Base-by-base conservation (phyloP, 352 stramenopile species). In the Pythium guiyangense region DNA sequence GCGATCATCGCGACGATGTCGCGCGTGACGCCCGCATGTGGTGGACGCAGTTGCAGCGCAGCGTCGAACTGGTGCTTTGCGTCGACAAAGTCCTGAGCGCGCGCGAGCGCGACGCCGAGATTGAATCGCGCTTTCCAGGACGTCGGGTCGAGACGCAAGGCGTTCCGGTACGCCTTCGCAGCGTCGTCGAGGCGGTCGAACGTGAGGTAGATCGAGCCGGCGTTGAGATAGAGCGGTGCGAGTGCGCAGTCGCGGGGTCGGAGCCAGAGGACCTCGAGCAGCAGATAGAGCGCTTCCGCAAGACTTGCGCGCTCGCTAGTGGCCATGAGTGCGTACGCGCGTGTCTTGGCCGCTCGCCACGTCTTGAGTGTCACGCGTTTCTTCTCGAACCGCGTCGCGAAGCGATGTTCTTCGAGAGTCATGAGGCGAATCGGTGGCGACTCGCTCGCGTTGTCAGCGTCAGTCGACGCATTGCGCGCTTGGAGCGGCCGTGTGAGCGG, bases 321-420 rank as follows among this genome's bases (percentile, higher is more conserved):
- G 18, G 49, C 55, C 17, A 86, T 61, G 3, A 79, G 60, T 15
- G 57, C 50, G 25, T 66, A 58, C 0, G 67, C 75, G 26, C 71
- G 64, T 6, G 46, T 54, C 29, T 78, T 48, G 4, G 60, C 65
- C 1, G 60, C 57, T 1, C 56, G 61, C 75, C 75, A 88, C 1
- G 73, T 86, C 49, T 59, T 62, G 2, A n/a, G 4, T 0, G 71
- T 85, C 25, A 86, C 73, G 0, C 51, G 54, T 15, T 84, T 86
- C 15, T 67, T 18, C 45, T 84, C 63, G 49, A 85, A 86, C 2
- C 78, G 75, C 12, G 71, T 82, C 9, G 67, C 64, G 25, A 70
- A 74, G 6, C 69, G 73, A 65, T 86, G 71, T 31, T 88, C 78
- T 43, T 79, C 75, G 5, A 86, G 54, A 5, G 75, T 85, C 46